phyloP scores from a whole-genome alignment of 2,329 filamentous ascomycete genomes.

The Apiospora pterosperma region DNA sequence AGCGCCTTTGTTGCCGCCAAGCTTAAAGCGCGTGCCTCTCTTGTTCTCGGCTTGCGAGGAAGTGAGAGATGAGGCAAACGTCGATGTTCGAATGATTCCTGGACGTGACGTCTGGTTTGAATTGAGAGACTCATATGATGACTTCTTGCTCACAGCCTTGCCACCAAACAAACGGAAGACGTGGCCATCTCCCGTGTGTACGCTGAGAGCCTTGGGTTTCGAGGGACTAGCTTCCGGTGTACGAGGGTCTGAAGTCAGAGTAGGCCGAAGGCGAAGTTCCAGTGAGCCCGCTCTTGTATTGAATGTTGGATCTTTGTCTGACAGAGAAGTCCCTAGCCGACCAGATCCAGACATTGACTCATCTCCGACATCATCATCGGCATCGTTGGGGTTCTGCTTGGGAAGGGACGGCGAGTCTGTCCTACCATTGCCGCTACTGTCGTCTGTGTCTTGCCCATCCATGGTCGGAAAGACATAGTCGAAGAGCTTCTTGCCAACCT shows the following conservation, averaged over 20 bases:
- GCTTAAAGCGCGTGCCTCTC: slow-evolving; percentile 52
- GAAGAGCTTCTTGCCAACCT: slow-evolving; percentile 88
- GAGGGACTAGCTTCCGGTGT: slow-evolving; percentile 25
- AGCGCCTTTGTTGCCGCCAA: slow-evolving; percentile 47
- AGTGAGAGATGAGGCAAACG: slow-evolving; percentile 40
- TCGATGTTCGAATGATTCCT: slow-evolving; percentile 43
- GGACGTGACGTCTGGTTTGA: slow-evolving; percentile 36
- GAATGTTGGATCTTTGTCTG: slow-evolving; percentile 50
- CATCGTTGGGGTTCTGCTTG: slow-evolving; percentile 43
- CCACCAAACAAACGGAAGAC: slow-evolving; percentile 51
- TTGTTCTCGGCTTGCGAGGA: slow-evolving; percentile 38
- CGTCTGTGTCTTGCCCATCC: slow-evolving; percentile 35
- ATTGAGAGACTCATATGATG: slow-evolving; percentile 55
- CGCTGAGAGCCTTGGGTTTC: slow-evolving; percentile 46
- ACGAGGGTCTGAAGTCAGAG: slow-evolving; percentile 58
- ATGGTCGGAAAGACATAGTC: slow-evolving; percentile 96
- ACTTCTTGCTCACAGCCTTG: slow-evolving; percentile 47
- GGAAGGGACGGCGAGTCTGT: slow-evolving; percentile 59
- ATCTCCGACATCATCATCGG: slow-evolving; percentile 46
- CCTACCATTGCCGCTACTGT: slow-evolving; percentile 36
- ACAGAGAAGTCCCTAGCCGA: slow-evolving; percentile 30
- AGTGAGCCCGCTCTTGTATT: slow-evolving; percentile 68
- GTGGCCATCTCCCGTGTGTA: slow-evolving; percentile 39
- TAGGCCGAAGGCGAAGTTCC: slow-evolving; percentile 79
- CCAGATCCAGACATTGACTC: slow-evolving; percentile 36